Evolutionary conservation across 192 early-diverging fungal species (phyloP).

Genomic region (Thamnidium elegans): DNA sequence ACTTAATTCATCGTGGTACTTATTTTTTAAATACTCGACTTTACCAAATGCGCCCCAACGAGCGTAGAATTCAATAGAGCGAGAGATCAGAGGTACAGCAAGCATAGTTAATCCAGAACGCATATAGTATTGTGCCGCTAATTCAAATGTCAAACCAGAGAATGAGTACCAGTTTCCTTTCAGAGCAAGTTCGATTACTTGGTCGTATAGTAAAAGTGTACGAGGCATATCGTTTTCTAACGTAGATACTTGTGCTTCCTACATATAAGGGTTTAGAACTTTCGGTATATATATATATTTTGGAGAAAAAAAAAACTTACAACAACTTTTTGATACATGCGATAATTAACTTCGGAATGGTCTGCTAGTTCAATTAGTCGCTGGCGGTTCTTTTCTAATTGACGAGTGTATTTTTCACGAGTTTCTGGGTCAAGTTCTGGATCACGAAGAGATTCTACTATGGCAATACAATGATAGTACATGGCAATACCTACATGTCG

Average conservation of each 20-base stretch:
- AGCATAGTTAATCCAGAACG: conserved; percentile 10
- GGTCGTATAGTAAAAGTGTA: conserved; percentile 10
- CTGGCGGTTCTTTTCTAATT: conserved; percentile 2
- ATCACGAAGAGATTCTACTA: conserved; percentile 20
- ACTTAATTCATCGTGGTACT: not conserved
- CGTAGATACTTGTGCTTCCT: conserved; percentile 23
- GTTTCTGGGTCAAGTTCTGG: not conserved
- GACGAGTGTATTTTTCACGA: conserved; percentile 13
- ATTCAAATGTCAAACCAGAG: conserved; percentile 19
- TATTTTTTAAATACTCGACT: conserved; percentile 10
- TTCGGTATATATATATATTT: too few relatives aligned
- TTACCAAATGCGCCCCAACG: conserved; percentile 28
- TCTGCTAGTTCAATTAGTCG: conserved; percentile 8
- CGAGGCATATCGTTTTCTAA: conserved; percentile 12
- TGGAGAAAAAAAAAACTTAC: conserved; percentile 17
- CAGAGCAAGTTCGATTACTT: conserved; percentile 10
- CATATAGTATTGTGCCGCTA: conserved; percentile 21
- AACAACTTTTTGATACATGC: conserved; percentile 24
- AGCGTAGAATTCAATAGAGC: conserved; percentile 12
- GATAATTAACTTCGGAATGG: conserved; percentile 29
- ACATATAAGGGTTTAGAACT: not conserved
- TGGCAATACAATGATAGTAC: conserved; percentile 23
- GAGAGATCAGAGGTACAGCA: conserved; percentile 10
- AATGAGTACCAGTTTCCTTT: conserved; percentile 22
- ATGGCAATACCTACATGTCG: conserved; percentile 28